These are phyloP conservation scores for Pythium pyrilobum DNA, from an alignment of 352 stramenopile species.

Conservation along the genomic window DNA sequence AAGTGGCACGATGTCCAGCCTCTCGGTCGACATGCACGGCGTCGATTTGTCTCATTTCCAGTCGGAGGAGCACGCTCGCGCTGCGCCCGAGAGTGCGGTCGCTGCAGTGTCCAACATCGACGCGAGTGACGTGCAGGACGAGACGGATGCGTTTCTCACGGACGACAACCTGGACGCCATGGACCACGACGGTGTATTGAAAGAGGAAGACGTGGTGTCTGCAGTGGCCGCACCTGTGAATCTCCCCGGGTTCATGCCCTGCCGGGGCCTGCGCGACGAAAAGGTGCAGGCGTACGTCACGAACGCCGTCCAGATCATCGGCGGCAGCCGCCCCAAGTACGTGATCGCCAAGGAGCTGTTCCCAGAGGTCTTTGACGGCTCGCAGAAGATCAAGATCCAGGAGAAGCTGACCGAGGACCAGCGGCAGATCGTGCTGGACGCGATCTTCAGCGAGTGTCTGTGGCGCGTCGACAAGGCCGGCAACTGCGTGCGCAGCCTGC, in stretches of 20 bases:
- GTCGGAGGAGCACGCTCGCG: not conserved
- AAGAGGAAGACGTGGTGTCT: no score
- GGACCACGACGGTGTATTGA: not conserved
- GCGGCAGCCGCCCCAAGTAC: conserved; percentile 70
- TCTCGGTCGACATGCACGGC: not conserved
- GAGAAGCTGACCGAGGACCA: conserved; percentile 49
- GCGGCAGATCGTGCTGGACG: conserved; percentile 55
- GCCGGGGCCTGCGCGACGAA: conserved; percentile 54
- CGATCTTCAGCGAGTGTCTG: conserved; percentile 71
- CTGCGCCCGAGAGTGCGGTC: not conserved
- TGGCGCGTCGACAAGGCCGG: conserved; percentile 77
- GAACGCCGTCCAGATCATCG: conserved; percentile 60
- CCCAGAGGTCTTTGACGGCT: conserved; percentile 46
- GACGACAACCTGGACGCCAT: conserved; percentile 13
- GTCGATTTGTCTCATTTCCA: conserved; percentile 3
- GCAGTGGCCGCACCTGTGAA: conserved; percentile 1
- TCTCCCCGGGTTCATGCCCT: conserved; percentile 39
- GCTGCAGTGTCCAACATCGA: not conserved
- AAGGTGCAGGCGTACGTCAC: conserved; percentile 60
- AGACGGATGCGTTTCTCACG: conserved; percentile 12
- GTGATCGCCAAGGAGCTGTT: conserved; percentile 79
- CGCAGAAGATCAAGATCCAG: conserved; percentile 58
- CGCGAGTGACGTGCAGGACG: not conserved
- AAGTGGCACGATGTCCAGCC: not conserved
- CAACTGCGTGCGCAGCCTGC: conserved; percentile 66